Percentiles rank a stretch among this genome's conserved stretches.
These are phyloP conservation scores for Lipomyces starkeyi DNA, from an alignment of 805 yeast genomes.

Conservation along the genomic window DNA sequence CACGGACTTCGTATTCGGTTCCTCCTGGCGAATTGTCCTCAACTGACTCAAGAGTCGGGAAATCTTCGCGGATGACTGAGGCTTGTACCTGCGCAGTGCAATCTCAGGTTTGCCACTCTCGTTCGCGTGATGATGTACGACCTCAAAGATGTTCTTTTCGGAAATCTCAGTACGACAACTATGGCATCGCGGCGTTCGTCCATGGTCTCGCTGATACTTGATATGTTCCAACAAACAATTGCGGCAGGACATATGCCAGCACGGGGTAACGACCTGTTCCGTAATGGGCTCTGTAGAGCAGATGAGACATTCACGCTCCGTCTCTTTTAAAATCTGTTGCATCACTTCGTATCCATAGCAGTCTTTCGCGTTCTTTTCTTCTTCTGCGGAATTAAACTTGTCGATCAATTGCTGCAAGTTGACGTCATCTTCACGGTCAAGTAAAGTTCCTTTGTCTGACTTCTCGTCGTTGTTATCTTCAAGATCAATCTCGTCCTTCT, in stretches of 20 bases:
- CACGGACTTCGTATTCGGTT: conserved; percentile 74
- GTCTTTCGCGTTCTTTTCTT: conserved; percentile 24
- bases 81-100: conserved; percentile 43
- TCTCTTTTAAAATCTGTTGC: conserved; percentile 44
- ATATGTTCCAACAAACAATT: conserved; percentile 76
- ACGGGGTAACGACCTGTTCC: conserved; percentile 67
- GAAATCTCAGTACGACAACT: conserved; percentile 69
- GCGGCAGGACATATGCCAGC: conserved; percentile 82
- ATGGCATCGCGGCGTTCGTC: conserved; percentile 66
- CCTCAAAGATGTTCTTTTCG: conserved; percentile 55
- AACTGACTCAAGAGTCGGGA: conserved; percentile 70
- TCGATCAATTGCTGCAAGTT: conserved; percentile 37
- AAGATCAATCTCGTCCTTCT: conserved; percentile 52
- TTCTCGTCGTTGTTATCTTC: conserved; percentile 30
- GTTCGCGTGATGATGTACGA: conserved; percentile 43
- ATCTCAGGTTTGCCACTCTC: conserved; percentile 39
- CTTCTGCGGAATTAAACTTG: conserved; percentile 27
- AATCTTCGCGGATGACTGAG: conserved; percentile 69
- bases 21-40: conserved; percentile 57
- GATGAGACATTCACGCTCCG: conserved; percentile 76
- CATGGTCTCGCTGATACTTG: conserved; percentile 62
- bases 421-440: conserved; percentile 40
- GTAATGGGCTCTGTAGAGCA: conserved; percentile 71
- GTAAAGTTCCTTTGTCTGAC: conserved; percentile 26
- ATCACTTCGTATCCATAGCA: conserved; percentile 41